These are phyloP conservation scores for Lolium multiflorum DNA, from an alignment of 176 grass and related monocot species.

Conservation along the genomic window DNA sequence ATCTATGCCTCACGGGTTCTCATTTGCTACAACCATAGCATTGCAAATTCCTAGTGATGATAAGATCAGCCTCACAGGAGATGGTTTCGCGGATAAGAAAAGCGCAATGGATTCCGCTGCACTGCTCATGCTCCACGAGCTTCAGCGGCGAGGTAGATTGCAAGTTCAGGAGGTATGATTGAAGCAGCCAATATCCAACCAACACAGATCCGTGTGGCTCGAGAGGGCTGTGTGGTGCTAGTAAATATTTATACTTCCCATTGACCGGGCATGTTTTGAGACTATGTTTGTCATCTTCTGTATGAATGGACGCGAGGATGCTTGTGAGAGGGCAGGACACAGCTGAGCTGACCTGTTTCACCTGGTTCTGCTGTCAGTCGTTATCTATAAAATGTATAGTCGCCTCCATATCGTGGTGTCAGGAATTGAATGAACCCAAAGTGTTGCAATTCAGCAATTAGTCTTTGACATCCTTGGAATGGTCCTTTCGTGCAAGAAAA, in stretches of 20 bases:
- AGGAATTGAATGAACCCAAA: not conserved
- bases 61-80: slow-evolving; percentile 63
- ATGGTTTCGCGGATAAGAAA: slow-evolving; percentile 69
- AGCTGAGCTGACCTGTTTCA: no score
- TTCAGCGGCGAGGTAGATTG: slow-evolving; percentile 58
- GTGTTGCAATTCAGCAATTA: not conserved
- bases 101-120: slow-evolving; percentile 81
- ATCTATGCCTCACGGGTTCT: slow-evolving; percentile 42
- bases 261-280: slow-evolving; percentile 2
- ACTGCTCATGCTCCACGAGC: slow-evolving; percentile 77
- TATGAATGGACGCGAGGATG: slow-evolving; percentile 10
- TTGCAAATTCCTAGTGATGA: slow-evolving; percentile 67
- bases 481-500: not conserved
- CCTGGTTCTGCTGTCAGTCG: not conserved
- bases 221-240: not conserved
- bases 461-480: not conserved
- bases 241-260: not conserved
- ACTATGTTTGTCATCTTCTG: not conserved
- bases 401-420: not conserved
- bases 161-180: slow-evolving; percentile 57
- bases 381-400: not conserved
- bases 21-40: slow-evolving; percentile 61
- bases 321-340: not conserved
- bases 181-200: not conserved
- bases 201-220: not conserved